Base-by-base conservation (phyloP, 345 rosid species). In the Eucalyptus marginata region DNA sequence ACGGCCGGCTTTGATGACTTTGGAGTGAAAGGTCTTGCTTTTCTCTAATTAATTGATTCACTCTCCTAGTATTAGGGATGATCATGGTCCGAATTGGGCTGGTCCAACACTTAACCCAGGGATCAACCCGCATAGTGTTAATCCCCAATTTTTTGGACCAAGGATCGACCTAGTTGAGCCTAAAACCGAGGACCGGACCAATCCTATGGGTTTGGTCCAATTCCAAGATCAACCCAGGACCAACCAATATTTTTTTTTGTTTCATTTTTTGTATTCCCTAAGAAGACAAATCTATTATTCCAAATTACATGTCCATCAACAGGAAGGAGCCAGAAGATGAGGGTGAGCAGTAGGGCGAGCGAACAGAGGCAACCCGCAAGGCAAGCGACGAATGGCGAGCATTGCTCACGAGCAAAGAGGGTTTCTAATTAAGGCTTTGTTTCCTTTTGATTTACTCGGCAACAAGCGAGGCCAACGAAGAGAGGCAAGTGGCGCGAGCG, bases 171-270 rank as follows among this genome's bases (percentile, higher is more conserved):
- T 5, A 0, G 6, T 56, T 56, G 62, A 24, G 3, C 62, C 0
- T 56, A 0, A 22, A 52, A 52, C 1, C 10, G 2, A 52, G 4
- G 58, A 18, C 4, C 1, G 4, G 24, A 52, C 1, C 24, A 1
- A 52, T 52, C 1, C 10, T 52, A 52, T 52, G 24, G 24, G 24
- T 52, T 52, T 0, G 2, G 1, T 52, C 24, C 10, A 1, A 1
- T 56, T 56, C 12, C 5, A 56, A 24, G 3, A 12, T 56, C 62
- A 56, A 56, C 62, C 0, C 0, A 0, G 13, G 29, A 56, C 29
- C 29, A 56, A 56, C 1, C 12, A 0, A 24, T 56, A 4, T 36
- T 17, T 54, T 54, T 54, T 54, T 20, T 54, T 56, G 10, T 56
- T 56, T 56, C 29, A 24, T 56, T 56, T 56, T 56, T 24, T 56